phyloP scores from a whole-genome alignment of 75 land plant genomes.

The Pinus taeda region DNA sequence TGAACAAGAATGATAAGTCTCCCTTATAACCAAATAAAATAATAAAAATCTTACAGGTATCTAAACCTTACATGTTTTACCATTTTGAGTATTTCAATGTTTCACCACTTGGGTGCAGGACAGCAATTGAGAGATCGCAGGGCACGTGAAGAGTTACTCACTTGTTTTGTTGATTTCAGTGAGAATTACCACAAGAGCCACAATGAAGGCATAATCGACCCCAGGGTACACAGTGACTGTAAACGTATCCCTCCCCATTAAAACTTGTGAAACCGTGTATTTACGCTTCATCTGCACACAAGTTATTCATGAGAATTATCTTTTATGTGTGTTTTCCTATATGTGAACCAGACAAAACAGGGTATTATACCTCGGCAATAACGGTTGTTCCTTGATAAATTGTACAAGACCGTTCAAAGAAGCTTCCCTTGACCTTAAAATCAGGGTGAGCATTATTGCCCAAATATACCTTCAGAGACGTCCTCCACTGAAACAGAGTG shows the following conservation, averaged over 20 bases:
- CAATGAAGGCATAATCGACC: slow-evolving; percentile 65
- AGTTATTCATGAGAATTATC: neutral
- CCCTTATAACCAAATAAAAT: too few species aligned
- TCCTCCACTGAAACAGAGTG: slow-evolving; percentile 34
- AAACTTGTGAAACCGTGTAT: slow-evolving; percentile 21
- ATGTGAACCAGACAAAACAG: neutral
- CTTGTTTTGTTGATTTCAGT: slow-evolving; percentile 34
- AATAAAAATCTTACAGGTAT: too few species aligned
- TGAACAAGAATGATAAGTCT: too few species aligned
- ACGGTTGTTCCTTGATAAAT: slow-evolving; percentile 33
- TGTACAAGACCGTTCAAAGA: slow-evolving; percentile 37
- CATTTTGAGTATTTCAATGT: too few species aligned
- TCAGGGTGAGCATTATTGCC: slow-evolving; percentile 37
- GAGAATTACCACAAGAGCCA: slow-evolving; percentile 52
- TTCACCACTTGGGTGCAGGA: too few species aligned
- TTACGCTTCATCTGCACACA: slow-evolving; percentile 44
- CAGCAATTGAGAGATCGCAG: too few species aligned
- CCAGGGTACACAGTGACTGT: slow-evolving; percentile 49
- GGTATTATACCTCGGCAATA: slow-evolving; percentile 43
- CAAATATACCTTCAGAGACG: slow-evolving; percentile 43
- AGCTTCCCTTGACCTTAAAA: slow-evolving; percentile 58
- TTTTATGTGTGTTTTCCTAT: neutral
- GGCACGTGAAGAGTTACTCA: too few species aligned
- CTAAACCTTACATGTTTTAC: too few species aligned
- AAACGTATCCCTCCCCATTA: slow-evolving; percentile 61